phyloP scores from a whole-genome alignment of 2,329 filamentous ascomycete species.

The Fusarium sp. region DNA sequence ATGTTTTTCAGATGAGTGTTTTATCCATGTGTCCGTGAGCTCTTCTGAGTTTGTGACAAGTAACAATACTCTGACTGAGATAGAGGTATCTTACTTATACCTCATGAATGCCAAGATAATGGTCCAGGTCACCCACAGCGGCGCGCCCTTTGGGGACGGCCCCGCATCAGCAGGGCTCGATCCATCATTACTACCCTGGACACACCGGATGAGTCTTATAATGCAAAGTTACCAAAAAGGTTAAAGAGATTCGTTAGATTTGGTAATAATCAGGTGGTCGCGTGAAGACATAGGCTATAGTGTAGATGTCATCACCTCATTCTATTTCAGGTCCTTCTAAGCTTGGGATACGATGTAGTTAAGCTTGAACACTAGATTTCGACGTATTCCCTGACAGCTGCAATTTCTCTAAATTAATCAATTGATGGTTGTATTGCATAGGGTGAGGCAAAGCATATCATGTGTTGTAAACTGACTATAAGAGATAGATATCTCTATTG shows the following conservation, averaged over 20 bases:
- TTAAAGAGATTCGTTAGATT: not conserved
- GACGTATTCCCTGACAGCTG: no score
- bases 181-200: conserved; percentile 27
- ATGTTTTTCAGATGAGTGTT: no score
- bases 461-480: no score
- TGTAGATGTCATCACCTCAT: no score
- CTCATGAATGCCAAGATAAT: conserved; percentile 1
- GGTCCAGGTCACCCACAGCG: not conserved
- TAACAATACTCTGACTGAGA: not conserved
- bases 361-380: no score
- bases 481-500: no score
- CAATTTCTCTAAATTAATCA: not conserved
- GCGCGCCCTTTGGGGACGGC: conserved; percentile 16
- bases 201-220: conserved; percentile 27
- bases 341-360: no score
- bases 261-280: not conserved
- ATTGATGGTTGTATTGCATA: not conserved
- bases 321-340: not conserved
- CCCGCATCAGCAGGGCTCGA: conserved; percentile 27
- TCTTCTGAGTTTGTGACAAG: not conserved
- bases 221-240: not conserved
- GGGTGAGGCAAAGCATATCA: no score
- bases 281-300: not conserved
- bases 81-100: conserved; percentile 18
- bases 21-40: not conserved